Conservation (phyloP, 164 flowering plant genomes). For the Magnolia changhungtana region DNA sequence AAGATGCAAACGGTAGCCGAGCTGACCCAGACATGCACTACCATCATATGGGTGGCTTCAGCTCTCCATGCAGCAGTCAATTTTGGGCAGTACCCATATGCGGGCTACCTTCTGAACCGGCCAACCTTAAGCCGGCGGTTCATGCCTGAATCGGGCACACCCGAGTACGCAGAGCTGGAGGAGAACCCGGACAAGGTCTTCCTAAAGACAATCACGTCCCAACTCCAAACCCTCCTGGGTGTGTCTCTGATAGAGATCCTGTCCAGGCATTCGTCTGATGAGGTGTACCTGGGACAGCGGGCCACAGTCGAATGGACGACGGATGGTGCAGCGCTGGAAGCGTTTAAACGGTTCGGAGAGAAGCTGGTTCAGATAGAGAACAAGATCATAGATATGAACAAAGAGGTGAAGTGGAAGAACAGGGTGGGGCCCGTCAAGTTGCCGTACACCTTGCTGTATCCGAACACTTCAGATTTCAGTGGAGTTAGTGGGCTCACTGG, state of each 20-base stretch:
- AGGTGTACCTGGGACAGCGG: conserved; percentile 75
- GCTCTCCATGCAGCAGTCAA: conserved; percentile 93
- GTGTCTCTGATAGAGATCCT: conserved; percentile 71
- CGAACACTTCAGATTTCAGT: conserved; percentile 58
- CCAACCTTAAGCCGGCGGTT: conserved; percentile 77
- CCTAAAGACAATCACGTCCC: conserved; percentile 69
- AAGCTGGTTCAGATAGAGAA: conserved; percentile 52
- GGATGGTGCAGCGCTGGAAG: conserved; percentile 43
- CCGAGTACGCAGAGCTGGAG: conserved; percentile 59
- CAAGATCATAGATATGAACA: conserved; percentile 46
- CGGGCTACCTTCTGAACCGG: conserved; percentile 82
- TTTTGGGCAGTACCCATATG: conserved; percentile 83
- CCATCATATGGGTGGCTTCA: conserved; percentile 82
- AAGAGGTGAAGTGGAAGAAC: conserved; percentile 46
- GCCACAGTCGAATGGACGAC: conserved; percentile 61
- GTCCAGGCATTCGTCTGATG: conserved; percentile 76
- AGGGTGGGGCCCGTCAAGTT: conserved; percentile 65
- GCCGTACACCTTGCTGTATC: conserved; percentile 76
- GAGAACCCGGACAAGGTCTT: conserved; percentile 50
- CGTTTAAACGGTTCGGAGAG: conserved; percentile 53
- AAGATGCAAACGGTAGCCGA: conserved; percentile 49
- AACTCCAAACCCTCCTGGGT: conserved; percentile 69
- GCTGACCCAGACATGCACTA: conserved; percentile 57
- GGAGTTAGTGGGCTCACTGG: conserved; percentile 63
- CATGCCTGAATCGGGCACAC: conserved; percentile 77